Conservation (phyloP, 495 filamentous ascomycete species). For the Penicillium cinerascens region DNA sequence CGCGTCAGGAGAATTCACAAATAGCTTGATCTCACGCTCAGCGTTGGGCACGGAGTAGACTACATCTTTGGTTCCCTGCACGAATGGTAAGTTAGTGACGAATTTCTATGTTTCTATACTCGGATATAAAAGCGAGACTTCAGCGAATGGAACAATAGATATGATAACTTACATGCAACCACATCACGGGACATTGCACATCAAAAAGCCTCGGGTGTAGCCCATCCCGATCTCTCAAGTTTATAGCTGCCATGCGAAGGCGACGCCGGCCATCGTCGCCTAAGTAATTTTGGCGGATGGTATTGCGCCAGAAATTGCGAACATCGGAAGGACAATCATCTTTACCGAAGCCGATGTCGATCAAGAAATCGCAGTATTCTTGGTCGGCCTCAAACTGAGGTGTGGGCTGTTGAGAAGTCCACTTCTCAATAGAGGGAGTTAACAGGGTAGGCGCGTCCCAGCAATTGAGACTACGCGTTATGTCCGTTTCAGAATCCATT, state of each 20-base stretch:
- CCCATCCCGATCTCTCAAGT: conserved; percentile 54
- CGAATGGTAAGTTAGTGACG: not conserved
- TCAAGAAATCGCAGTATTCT: conserved; percentile 52
- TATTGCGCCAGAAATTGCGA: conserved; percentile 49
- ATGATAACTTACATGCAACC: conserved; percentile 52
- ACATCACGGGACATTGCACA: conserved; percentile 57
- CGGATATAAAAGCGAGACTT: not conserved
- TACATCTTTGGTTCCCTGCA: conserved; percentile 51
- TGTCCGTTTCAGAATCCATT: conserved; percentile 56
- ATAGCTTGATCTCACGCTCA: conserved; percentile 55
- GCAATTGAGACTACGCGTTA: conserved; percentile 48
- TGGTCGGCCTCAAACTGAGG: conserved; percentile 53
- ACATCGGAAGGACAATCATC: conserved; percentile 34
- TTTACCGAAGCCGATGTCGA: conserved; percentile 49
- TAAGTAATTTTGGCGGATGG: conserved; percentile 51
- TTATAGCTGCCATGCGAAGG: conserved; percentile 54
- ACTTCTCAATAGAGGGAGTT: conserved; percentile 40
- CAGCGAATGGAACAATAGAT: not conserved
- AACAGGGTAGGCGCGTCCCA: conserved; percentile 53
- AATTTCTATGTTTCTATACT: too few species aligned
- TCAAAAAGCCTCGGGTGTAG: conserved; percentile 51
- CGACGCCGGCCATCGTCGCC: conserved; percentile 58
- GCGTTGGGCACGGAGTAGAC: conserved; percentile 48
- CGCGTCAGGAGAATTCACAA: conserved; percentile 50
- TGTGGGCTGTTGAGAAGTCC: conserved; percentile 41